Percentiles rank a stretch among this genome's conserved stretches.
phyloP scores from a whole-genome alignment of 176 grass and related monocot genomes.

The Juncus inflexus region DNA sequence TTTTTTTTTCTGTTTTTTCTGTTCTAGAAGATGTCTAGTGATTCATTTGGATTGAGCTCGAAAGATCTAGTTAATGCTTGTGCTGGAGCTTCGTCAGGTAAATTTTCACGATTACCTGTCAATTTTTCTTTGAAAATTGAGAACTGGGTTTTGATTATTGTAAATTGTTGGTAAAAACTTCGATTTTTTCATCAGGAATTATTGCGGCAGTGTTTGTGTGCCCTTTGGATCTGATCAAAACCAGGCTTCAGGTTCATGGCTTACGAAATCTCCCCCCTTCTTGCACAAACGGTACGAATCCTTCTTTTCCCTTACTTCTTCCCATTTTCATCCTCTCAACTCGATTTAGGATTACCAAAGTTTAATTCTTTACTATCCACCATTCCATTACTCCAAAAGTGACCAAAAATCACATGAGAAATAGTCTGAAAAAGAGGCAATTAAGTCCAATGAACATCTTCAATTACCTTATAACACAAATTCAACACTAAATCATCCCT shows the following conservation, averaged over 20 bases:
- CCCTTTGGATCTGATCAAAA: slow-evolving; percentile 90
- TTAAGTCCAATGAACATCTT: no score
- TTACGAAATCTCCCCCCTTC: slow-evolving; percentile 38
- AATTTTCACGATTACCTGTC: not conserved
- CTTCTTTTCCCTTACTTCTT: slow-evolving; percentile 7
- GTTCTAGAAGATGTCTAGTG: slow-evolving; percentile 8
- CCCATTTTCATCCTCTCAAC: slow-evolving; percentile 5
- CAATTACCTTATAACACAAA: no score
- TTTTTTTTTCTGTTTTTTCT: not conserved
- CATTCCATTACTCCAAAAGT: no score
- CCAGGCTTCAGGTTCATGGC: slow-evolving; percentile 82
- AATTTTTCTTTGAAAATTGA: slow-evolving; percentile 6
- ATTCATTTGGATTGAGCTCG: slow-evolving; percentile 18
- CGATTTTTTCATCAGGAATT: slow-evolving; percentile 31
- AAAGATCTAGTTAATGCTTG: slow-evolving; percentile 49
- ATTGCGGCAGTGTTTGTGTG: slow-evolving; percentile 77
- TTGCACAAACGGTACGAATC: slow-evolving; percentile 4
- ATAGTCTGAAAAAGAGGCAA: no score
- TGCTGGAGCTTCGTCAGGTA: slow-evolving; percentile 62
- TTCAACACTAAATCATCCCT: no score
- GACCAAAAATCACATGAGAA: no score
- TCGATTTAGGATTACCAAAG: not conserved
- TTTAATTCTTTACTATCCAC: slow-evolving; percentile 4
- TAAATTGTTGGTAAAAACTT: not conserved
- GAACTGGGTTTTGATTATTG: slow-evolving; percentile 12